A percentile compares a stretch with the other conserved stretches of the same genome.
Conservation (phyloP, 371 early-diverging fungal genomes). For the Haplosporangium sp. region DNA sequence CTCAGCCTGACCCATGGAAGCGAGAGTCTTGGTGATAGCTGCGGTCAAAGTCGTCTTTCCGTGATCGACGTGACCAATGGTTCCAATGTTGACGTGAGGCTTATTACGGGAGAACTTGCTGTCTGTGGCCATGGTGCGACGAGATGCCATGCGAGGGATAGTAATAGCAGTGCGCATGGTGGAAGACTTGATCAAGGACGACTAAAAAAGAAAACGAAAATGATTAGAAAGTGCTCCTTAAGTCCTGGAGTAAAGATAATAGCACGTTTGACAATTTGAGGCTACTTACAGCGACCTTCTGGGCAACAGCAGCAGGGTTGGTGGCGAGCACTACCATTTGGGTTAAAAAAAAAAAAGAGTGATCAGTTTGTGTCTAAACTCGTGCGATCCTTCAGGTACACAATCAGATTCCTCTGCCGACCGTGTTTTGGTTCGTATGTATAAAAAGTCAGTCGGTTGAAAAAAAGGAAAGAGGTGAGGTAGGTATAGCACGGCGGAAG, state of each 20-base stretch:
- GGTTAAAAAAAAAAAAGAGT: neutral
- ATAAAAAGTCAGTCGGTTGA: no score
- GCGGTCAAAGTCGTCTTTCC: conserved; percentile 99
- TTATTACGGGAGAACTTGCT: conserved; percentile 78
- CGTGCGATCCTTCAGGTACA: neutral
- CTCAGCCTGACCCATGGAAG: conserved; percentile 81
- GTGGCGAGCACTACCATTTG: conserved; percentile 36
- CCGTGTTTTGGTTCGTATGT: no score
- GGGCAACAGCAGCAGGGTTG: conserved; percentile 47
- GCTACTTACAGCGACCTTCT: conserved; percentile 50
- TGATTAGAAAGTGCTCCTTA: neutral
- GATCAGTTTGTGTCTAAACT: conserved; percentile 6
- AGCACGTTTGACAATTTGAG: no score
- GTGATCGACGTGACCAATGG: conserved; percentile 99
- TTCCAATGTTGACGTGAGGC: conserved; percentile 99
- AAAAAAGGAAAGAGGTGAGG: no score
- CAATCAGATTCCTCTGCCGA: no score
- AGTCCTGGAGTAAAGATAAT: neutral
- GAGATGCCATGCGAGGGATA: conserved; percentile 48
- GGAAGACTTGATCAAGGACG: conserved; percentile 33
- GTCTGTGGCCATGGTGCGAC: conserved; percentile 52
- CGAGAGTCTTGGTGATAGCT: conserved; percentile 97
- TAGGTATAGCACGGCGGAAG: no score
- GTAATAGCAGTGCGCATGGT: conserved; percentile 35
- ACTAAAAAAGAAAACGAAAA: conserved; percentile 7